Base-by-base conservation (phyloP, 2,329 filamentous ascomycete species). In the Pseudocercospora crystallina region DNA sequence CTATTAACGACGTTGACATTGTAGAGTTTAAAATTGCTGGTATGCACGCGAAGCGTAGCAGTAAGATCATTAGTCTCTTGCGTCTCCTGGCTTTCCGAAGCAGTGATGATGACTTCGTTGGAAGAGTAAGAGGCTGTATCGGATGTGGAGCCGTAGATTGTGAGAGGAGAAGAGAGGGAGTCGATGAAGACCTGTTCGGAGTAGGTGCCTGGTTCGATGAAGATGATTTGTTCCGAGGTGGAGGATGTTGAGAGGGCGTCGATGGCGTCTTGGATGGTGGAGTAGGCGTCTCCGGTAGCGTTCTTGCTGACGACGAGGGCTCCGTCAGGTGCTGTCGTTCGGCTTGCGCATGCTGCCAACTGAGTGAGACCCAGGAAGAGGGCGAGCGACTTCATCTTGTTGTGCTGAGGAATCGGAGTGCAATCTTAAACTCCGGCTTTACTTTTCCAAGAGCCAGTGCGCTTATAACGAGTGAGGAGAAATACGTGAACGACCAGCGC, bases 161-260 rank as follows among this genome's bases (percentile, higher is more conserved):
- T 79, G 35, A 84, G 69, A 35, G 74, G 67, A 1, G 76, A 78
- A 9, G 68, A 69, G 40, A 78, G 73, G 1, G 66, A 56, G 2
- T 74, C 67, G 37, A 85, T 73, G 58, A 76, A 77, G 35, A 84
- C 80, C 62, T 84, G 82, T 64, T 85, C 82, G 2, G 68, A 70
- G 73, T 86, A 85, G 32, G 79, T 82, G 8, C 82, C 82, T 17
- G 76, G 66, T 59, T 80, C 65, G 66, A 87, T 80, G 70, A 86
- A 86, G 68, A 87, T 82, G 61, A 77, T 80, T 51, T 83, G 80
- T 1, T 72, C 72, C 1, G 68, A 57, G 1, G 76, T 74, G 5
- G 75, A 73, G 1, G 73, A 71, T 0, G 75, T 78, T n/a, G 76
- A 79, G 8, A 86, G 74, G 5, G 81, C 76, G 59, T 81, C 64